Evolutionary conservation across 140 eudicot genomes (phyloP).

Genomic region (Cichorium intybus): DNA sequence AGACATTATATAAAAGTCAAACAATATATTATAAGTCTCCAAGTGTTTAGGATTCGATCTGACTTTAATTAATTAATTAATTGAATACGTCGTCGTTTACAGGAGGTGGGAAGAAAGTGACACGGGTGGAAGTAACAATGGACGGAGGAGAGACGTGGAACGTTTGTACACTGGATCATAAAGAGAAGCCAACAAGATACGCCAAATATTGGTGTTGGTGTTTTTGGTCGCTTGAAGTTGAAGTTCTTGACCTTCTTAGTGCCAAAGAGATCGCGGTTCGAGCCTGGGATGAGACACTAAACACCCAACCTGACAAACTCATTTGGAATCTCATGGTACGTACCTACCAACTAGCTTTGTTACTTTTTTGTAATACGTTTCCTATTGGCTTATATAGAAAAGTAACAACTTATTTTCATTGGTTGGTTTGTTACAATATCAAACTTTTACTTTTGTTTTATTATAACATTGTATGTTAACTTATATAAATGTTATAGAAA

Average conservation of each 20-base stretch:
- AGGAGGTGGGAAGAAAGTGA: constrained; percentile 96
- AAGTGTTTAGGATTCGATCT: not conserved
- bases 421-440: too few species aligned
- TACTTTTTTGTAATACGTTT: not conserved
- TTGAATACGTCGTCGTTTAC: not conserved
- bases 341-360: not conserved
- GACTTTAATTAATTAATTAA: not conserved
- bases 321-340: constrained; percentile 96
- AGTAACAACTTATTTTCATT: too few species aligned
- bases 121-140: constrained; percentile 90
- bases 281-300: constrained; percentile 87
- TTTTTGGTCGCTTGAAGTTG: constrained; percentile 91
- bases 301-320: constrained; percentile 96
- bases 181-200: constrained; percentile 72
- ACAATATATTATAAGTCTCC: not conserved
- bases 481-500: too few species aligned
- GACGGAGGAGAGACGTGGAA: constrained; percentile 97
- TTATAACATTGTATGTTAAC: too few species aligned
- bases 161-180: constrained; percentile 56
- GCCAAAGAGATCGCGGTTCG: constrained; percentile 93
- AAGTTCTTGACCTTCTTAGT: constrained; percentile 73
- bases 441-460: too few species aligned
- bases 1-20: not conserved
- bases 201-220: constrained; percentile 99
- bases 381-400: not conserved